These are phyloP conservation scores for Cordyceps farinosa DNA, from an alignment of 2,329 filamentous ascomycete species.

Conservation along the genomic window DNA sequence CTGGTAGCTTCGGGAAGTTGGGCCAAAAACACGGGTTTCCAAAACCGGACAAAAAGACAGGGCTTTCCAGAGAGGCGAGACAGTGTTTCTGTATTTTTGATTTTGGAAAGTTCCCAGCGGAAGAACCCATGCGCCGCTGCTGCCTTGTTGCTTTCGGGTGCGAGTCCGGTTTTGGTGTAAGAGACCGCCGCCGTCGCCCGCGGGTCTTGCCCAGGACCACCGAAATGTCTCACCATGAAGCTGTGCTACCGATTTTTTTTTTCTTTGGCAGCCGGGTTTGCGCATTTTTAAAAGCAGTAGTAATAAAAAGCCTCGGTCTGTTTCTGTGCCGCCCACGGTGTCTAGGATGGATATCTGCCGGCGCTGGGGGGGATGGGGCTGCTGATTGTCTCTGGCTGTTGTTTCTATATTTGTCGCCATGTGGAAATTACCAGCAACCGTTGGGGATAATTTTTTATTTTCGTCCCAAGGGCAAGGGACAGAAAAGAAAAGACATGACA, in stretches of 20 bases:
- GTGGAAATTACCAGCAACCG: neutral
- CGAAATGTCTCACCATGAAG: conserved; percentile 13
- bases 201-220: neutral
- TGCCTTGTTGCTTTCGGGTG: neutral
- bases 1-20: neutral
- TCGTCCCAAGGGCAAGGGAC: neutral
- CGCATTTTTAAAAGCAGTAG: neutral
- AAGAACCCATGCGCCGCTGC: neutral
- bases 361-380: neutral
- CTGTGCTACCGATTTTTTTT: neutral
- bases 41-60: neutral
- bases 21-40: neutral
- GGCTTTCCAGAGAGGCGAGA: neutral
- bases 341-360: neutral
- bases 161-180: conserved; percentile 9
- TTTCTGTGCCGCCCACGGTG: neutral
- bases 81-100: neutral
- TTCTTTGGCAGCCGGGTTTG: neutral
- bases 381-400: neutral
- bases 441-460: neutral
- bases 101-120: neutral
- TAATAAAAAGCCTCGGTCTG: neutral
- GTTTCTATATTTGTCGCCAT: conserved; percentile 3
- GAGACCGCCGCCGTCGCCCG: neutral
- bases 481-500: neutral